phyloP scores from a whole-genome alignment of 495 filamentous ascomycete species.

The Lichenothelia convexa region DNA sequence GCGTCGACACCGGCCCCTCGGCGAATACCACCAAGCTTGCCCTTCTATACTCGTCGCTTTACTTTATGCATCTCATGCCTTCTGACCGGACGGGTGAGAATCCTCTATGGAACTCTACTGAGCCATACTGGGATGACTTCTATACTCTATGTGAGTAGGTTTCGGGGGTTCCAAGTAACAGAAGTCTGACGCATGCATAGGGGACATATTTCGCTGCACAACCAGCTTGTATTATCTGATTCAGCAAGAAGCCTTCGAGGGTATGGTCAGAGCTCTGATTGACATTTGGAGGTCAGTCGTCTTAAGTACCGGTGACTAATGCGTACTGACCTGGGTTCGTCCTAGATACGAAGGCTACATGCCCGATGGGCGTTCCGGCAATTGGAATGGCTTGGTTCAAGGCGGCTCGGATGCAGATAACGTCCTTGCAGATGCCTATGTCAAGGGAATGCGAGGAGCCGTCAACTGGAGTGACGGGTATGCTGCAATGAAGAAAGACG shows the following conservation, averaged over 20 bases:
- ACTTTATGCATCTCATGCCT: constrained; percentile 21
- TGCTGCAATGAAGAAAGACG: constrained; percentile 19
- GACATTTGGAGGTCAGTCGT: constrained; percentile 23
- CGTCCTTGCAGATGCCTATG: constrained; percentile 23
- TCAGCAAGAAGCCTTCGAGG: constrained; percentile 14
- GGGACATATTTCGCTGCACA: constrained; percentile 20
- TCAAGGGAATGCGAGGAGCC: constrained; percentile 16
- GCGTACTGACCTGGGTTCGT: no score
- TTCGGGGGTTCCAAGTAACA: no score
- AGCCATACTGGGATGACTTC: constrained; percentile 22
- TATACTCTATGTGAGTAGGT: constrained; percentile 21
- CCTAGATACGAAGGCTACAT: constrained; percentile 18
- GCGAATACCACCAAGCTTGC: constrained; percentile 16
- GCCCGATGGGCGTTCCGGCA: constrained; percentile 17
- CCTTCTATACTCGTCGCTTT: constrained; percentile 18
- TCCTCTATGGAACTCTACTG: constrained; percentile 17
- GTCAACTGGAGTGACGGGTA: constrained; percentile 23
- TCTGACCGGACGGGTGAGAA: constrained; percentile 20
- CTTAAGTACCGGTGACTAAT: no score
- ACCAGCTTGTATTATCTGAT: constrained; percentile 17
- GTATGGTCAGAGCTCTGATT: constrained; percentile 16
- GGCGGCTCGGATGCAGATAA: constrained; percentile 23
- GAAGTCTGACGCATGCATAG: no score
- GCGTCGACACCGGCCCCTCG: constrained; percentile 8
- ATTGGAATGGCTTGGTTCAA: constrained; percentile 22